Conservation (phyloP, 2,329 filamentous ascomycete genomes). For the Camptophora hylomeconis region DNA sequence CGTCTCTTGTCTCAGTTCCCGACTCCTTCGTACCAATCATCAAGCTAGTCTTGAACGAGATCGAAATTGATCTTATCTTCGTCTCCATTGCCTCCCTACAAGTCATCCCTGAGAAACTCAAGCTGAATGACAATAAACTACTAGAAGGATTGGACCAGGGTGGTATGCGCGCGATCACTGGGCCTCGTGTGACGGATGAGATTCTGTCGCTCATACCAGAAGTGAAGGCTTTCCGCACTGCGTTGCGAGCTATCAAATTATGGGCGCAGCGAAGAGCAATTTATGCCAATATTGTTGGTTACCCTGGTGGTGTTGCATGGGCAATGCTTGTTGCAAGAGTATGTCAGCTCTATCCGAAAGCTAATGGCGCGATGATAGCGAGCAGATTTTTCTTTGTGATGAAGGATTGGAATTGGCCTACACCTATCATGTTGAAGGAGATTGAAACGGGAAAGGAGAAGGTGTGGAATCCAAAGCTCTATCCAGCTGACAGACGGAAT, state of each 20-base stretch:
- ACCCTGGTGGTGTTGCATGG: slow-evolving; percentile 93
- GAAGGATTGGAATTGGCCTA: slow-evolving; percentile 83
- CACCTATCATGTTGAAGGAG: slow-evolving; percentile 78
- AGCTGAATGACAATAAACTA: slow-evolving; percentile 70
- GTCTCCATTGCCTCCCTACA: slow-evolving; percentile 58
- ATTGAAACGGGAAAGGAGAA: slow-evolving; percentile 74
- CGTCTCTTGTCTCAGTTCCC: slow-evolving; percentile 70
- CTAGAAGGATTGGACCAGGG: slow-evolving; percentile 75
- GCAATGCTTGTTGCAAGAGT: slow-evolving; percentile 93
- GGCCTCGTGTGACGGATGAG: slow-evolving; percentile 86
- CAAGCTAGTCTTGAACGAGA: slow-evolving; percentile 81
- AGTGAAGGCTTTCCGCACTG: slow-evolving; percentile 75
- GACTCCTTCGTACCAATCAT: slow-evolving; percentile 95
- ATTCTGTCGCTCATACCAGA: slow-evolving; percentile 83
- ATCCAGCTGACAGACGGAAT: slow-evolving; percentile 69
- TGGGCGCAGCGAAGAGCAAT: slow-evolving; percentile 89
- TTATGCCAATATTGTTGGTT: slow-evolving; percentile 93
- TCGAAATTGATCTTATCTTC: slow-evolving; percentile 92
- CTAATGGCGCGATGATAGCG: slow-evolving; percentile 75
- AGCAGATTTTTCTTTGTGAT: slow-evolving; percentile 92
- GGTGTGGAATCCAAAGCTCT: slow-evolving; percentile 86
- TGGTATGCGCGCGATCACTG: slow-evolving; percentile 81
- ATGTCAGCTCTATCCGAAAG: slow-evolving; percentile 90
- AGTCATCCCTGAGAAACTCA: slow-evolving; percentile 58
- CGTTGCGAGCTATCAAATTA: slow-evolving; percentile 82